Evolutionary conservation across 768 basidiomycete genomes (phyloP), one percentile per base, ranked within the genome.

Genomic region (Leccinum olivaceopallidum): DNA sequence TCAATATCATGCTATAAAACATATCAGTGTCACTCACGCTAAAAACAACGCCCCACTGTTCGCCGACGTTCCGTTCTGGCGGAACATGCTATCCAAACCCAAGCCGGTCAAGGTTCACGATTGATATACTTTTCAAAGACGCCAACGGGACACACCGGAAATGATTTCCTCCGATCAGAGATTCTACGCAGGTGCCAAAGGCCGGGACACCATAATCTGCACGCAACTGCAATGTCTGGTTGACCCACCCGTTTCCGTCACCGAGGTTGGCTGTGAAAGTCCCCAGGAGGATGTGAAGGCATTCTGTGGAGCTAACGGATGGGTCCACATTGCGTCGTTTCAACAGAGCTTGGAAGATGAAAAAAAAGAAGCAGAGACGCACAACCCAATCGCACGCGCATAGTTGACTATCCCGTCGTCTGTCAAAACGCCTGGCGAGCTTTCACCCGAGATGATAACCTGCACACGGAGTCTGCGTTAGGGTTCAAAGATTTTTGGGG

Each of bases 361-460:
- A 2, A n/a, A 34, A 13, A 2, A 8, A n/a, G n/a, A 18, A 22
- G n/a, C 32, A 12, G 14, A 24, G 28, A 73, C 81, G 62, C 64
- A 88, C 87, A 87, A 88, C 16, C 85, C 86, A 56, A 88, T 81
- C 5, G 86, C 81, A 36, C 71, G 77, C 0, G 85, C 87, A 66
- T 78, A 89, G 64, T 86, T 87, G 50, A 85, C 48, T 53, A 88
- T 68, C 0, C 87, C 87, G 28, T 71, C 63, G 57, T 85, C 78
- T 0, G 82, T 85, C 55, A 88, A 79, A 16, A 89, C 83, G 0
- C 22, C 74, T 0, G 83, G 73, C 8, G 85, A 86, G 66, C 87
- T 89, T 47, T 79, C 65, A 0, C 82, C 86, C 2, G 88, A 90
- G 57, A 90, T 81, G 63, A 90, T 88, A 51, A 89, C 79, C 81